These are phyloP conservation scores for Arthrobotrys conoides DNA, from an alignment of 2,329 filamentous ascomycete genomes.

Conservation along the genomic window DNA sequence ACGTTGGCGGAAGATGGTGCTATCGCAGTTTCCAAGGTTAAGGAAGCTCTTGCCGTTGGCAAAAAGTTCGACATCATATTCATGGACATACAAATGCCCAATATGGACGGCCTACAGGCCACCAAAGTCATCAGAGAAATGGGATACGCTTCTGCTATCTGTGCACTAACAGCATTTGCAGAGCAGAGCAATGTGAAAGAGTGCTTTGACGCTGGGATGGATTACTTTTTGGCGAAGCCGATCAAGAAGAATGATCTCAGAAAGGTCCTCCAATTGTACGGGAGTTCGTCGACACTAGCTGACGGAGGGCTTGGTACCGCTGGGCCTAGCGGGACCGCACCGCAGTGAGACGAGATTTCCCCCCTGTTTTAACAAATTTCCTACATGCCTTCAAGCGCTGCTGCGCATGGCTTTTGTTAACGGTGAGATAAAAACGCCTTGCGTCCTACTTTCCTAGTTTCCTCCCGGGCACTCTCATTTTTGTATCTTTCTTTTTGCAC, in stretches of 20 bases:
- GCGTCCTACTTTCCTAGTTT: conserved; percentile 18
- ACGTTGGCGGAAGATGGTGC: conserved; percentile 88
- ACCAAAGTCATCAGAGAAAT: conserved; percentile 87
- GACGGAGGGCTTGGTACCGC: conserved; percentile 6
- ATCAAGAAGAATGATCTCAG: conserved; percentile 63
- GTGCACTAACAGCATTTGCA: conserved; percentile 89
- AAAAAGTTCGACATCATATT: conserved; percentile 87
- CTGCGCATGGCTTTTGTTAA: background rate
- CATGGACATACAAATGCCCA: conserved; percentile 97
- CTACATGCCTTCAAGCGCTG: background rate
- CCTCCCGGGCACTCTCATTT: background rate
- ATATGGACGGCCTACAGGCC: conserved; percentile 88
- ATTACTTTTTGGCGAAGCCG: conserved; percentile 83
- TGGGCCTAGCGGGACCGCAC: background rate
- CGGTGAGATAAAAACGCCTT: background rate
- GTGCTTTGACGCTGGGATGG: conserved; percentile 90
- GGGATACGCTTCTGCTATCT: conserved; percentile 89
- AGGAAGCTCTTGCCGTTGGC: conserved; percentile 81
- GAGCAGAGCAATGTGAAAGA: conserved; percentile 91
- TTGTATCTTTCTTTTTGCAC: conserved; percentile 6
- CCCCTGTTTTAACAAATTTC: background rate
- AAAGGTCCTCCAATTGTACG: conserved; percentile 62
- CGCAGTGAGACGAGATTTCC: background rate
- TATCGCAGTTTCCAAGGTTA: conserved; percentile 88
- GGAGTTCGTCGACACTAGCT: conserved; percentile 47